Evolutionary conservation across 2,329 filamentous ascomycete genomes (phyloP), one percentile per base, ranked within the genome.

Genomic region (Zymoseptoria ardabiliae): DNA sequence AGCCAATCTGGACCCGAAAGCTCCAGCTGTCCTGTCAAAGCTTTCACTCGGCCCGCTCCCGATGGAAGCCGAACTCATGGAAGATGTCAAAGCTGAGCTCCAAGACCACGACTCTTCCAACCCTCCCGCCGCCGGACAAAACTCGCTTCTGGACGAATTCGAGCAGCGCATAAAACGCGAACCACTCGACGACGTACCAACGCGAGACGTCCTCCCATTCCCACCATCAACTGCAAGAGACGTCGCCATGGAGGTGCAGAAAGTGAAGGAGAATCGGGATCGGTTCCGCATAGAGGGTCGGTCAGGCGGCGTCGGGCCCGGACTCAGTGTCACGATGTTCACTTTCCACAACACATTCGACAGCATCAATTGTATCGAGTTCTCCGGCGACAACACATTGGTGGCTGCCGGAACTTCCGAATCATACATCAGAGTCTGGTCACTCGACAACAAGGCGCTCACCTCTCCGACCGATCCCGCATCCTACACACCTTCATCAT

Each of bases 271-370:
- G 74, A 90, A 96, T 69, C 86, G 94, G 21, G 93, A 97, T 69
- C 84, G 93, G 19, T 96, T 97, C 73, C 88, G 85, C 71, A 93
- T 97, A 59, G 90, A 96, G 61, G 85, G 87, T 20, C 85, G 89
- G 35, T 93, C 89, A 11, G 90, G 91, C 17, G 93, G 92, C 8
- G 83, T 92, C 55, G 91, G 92, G 13, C 85, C 91, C 57, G 86
- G 87, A 23, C 81, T 97, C 61, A 96, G 91, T 69, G 87, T 95
- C 22, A 94, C 90, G 79, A 97, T 97, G 89, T 97, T 95, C 73
- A 99, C 94, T 0, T 96, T 97, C 71, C 94, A 99, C 78, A 99
- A 99, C 74, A 96, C 90, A 0, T 87, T 91, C 63, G 91, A 96
- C 74, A 89, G 90, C 58, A 83, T 96, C 60, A 91, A 90, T n/a